These are phyloP conservation scores for Rubia occidens DNA, from an alignment of 305 asterid genomes.

Conservation along the genomic window DNA sequence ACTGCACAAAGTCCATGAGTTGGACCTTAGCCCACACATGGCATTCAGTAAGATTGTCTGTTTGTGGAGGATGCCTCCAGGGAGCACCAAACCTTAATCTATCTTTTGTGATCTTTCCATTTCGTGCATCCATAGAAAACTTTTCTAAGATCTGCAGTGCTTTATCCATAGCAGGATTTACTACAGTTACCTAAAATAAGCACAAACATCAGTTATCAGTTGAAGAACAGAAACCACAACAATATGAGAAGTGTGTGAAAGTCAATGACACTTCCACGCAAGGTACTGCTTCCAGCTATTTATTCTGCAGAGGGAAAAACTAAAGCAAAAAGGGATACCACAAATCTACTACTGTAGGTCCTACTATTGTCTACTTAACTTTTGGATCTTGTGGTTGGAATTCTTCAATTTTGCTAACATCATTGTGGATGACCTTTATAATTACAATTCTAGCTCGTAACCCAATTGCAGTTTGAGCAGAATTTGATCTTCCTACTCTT, in stretches of 20 bases:
- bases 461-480: background rate
- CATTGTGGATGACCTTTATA: background rate
- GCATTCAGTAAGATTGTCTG: slow-evolving; percentile 24
- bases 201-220: slow-evolving; percentile 5
- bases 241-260: background rate
- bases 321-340: background rate
- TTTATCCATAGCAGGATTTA: slow-evolving; percentile 88
- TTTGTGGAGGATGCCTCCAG: slow-evolving; percentile 79
- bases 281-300: background rate
- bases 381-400: background rate
- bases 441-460: background rate
- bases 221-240: background rate
- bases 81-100: slow-evolving; percentile 76
- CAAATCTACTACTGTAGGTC: background rate
- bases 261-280: background rate
- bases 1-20: slow-evolving; percentile 84
- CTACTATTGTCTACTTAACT: background rate
- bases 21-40: slow-evolving; percentile 79
- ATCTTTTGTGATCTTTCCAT: slow-evolving; percentile 59
- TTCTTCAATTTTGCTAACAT: background rate
- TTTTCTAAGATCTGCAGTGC: slow-evolving; percentile 58
- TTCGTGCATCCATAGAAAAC: slow-evolving; percentile 61
- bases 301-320: slow-evolving; percentile 1
- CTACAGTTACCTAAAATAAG: slow-evolving; percentile 57
- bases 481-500: background rate